These are phyloP conservation scores for Perkinsela sp. DNA, from an alignment of 208 protist species.

Conservation along the genomic window DNA sequence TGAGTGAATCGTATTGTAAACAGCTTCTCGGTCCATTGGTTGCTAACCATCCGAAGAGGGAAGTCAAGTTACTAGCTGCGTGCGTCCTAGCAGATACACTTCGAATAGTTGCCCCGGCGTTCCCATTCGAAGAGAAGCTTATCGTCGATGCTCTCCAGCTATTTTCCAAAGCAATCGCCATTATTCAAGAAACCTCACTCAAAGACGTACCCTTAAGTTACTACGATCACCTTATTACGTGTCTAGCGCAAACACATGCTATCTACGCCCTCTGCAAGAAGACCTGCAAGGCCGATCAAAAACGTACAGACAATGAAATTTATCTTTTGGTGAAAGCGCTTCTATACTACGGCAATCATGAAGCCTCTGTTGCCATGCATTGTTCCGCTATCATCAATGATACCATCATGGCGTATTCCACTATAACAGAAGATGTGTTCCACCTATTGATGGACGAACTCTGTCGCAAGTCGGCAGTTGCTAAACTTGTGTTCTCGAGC, in stretches of 20 bases:
- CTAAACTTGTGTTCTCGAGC: not conserved
- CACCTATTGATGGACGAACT: not conserved
- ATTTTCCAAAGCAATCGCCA: not conserved
- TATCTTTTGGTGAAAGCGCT: not conserved
- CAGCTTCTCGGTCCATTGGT: not conserved
- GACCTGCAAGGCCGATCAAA: no score
- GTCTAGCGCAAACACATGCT: not conserved
- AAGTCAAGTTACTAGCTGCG: not conserved
- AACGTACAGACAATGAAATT: no score
- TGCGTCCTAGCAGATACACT: not conserved
- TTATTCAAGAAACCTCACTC: not conserved
- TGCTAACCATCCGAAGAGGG: not conserved
- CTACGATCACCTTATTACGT: not conserved
- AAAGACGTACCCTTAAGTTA: not conserved
- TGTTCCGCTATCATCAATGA: not conserved
- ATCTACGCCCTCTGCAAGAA: not conserved
- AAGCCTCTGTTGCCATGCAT: no score
- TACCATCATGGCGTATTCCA: not conserved
- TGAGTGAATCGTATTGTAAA: not conserved
- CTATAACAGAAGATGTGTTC: not conserved
- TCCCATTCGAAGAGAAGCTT: not conserved
- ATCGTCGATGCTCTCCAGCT: not conserved
- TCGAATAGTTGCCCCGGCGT: not conserved
- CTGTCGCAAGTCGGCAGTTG: not conserved
- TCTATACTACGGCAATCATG: no score